Evolutionary conservation across 2,329 filamentous ascomycete species (phyloP).

Genomic region (Podosphaera aphanis): DNA sequence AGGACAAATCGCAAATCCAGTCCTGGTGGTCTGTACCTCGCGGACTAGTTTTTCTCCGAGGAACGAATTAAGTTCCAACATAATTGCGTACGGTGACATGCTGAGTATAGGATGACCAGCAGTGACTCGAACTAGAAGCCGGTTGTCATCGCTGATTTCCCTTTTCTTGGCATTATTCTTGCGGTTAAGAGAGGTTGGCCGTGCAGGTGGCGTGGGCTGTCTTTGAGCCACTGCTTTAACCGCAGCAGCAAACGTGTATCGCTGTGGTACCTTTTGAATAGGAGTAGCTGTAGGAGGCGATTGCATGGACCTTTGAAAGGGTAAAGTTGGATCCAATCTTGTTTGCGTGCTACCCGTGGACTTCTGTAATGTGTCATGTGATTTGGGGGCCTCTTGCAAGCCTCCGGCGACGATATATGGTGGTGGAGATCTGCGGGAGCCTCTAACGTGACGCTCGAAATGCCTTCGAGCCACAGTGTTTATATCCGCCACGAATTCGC

Average conservation of each 20-base stretch:
- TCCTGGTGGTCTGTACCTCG: not conserved
- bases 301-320: not conserved
- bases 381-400: not conserved
- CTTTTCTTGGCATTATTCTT: too few relatives aligned
- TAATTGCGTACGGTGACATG: constrained; percentile 1
- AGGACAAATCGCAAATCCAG: not conserved
- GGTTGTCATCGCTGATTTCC: not conserved
- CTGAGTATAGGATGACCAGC: not conserved
- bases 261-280: not conserved
- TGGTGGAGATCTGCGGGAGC: too few relatives aligned
- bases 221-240: not conserved
- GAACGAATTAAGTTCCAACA: not conserved
- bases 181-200: too few relatives aligned
- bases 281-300: not conserved
- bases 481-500: not conserved
- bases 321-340: too few relatives aligned
- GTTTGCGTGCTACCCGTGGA: too few relatives aligned
- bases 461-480: not conserved
- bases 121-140: not conserved
- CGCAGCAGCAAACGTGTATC: not conserved
- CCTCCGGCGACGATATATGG: not conserved
- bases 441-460: not conserved
- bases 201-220: not conserved
- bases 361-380: not conserved
- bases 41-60: not conserved